Evolutionary conservation across 1,139 yeast species (phyloP).

Genomic region (Pneumocystis murina): DNA sequence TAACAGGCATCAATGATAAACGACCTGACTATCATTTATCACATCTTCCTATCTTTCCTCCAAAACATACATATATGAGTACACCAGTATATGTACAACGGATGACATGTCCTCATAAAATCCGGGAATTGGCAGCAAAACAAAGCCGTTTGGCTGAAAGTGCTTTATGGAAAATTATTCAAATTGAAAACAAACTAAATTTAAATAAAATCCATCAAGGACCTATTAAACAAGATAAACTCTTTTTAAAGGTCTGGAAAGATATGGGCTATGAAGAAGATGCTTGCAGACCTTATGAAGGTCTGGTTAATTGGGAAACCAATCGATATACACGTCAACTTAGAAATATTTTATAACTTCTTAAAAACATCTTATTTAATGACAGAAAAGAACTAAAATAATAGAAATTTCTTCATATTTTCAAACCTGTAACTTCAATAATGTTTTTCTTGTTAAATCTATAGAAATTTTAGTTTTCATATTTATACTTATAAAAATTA

Average conservation of each 20-base stretch:
- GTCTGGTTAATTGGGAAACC: neutral
- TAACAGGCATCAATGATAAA: neutral
- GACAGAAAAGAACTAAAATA: neutral
- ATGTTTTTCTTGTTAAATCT: neutral
- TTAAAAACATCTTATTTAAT: neutral
- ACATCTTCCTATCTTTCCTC: conserved; percentile 65
- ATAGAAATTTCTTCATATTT: neutral
- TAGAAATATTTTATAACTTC: neutral
- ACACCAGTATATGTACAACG: conserved; percentile 54
- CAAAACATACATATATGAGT: conserved; percentile 74
- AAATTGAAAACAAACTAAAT: conserved; percentile 10
- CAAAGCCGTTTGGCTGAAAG: conserved; percentile 70
- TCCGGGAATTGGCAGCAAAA: conserved; percentile 55
- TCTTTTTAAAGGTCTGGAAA: neutral
- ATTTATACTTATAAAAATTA: neutral
- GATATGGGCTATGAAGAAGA: neutral
- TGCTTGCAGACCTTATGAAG: neutral
- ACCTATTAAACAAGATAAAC: neutral
- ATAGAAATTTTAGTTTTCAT: neutral
- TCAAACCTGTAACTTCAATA: neutral
- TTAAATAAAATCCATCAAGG: neutral
- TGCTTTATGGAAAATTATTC: conserved; percentile 50
- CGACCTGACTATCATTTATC: neutral
- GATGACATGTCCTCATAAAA: conserved; percentile 54
- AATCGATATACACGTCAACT: neutral